Base-by-base conservation (phyloP, 257 asterid genomes). In the Pogostemon cablin region DNA sequence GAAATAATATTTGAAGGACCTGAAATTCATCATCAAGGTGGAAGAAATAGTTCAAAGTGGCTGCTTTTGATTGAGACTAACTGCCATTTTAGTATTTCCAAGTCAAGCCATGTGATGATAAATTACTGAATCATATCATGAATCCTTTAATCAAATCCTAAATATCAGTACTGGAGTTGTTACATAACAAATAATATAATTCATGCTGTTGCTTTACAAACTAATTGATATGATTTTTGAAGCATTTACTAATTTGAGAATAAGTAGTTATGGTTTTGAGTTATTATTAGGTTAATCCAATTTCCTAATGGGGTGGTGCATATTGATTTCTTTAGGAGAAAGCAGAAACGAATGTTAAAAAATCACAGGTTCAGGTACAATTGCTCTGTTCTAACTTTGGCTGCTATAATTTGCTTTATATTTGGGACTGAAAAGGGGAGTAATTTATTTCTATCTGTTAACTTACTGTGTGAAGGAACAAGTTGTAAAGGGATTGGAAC, bases 261-360 rank as follows among this genome's bases (percentile, higher is more conserved):
- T 43, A 71, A 57, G 9, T 57, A 3, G 61, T 74, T 60, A 48
- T 57, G 5, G 65, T 74, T 60, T 57, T 35, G 67, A 58, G 37
- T 56, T 65, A 57, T 54, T 39, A 12, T 38, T 38, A 9, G 34
- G 25, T 49, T 55, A 8, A 34, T 47, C 11, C 38, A 10, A 8
- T 40, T 71, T 62, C 5, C 50, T 35, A 59, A 72, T 15, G 9
- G 35, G 10, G 7, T 56, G 10, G 5, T 56, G 41, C 67, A 39
- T 58, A 35, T 4, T 53, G 46, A 71, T 46, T 67, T 67, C 34
- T 74, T 78, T 82, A 78, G 87, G 86, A 49, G 69, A 79, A 80
- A 50, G 81, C 46, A 62, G 55, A 38, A 48, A 74, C 38, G 43
- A 65, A 65, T 52, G 60, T 53, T 72, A 63, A 39, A 8, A 62